Base-by-base conservation (phyloP, 2,329 filamentous ascomycete genomes). In the Chaetomium globosum region DNA sequence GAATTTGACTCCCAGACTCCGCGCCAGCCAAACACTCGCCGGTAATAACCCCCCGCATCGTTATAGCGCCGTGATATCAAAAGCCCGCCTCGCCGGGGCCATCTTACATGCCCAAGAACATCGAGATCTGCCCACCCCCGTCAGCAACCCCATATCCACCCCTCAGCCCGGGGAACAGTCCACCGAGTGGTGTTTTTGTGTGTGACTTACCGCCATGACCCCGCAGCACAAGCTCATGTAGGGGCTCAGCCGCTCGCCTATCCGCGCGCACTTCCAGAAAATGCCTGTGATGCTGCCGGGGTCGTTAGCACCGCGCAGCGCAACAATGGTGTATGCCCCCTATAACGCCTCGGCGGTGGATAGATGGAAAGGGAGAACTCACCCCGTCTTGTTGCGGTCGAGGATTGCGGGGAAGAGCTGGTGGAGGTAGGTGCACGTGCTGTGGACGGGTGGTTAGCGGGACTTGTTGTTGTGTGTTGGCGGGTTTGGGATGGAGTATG, bases 181-280 rank as follows among this genome's bases (percentile, higher is more conserved):
- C 9, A 7, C 3, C 31, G 31, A 8, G 31, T 7, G 31, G 31
- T 7, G 31, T 31, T 7, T 31, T 3, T 31, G 31, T 31, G 9
- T 12, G 9, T 21, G 2, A 16, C 83, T 67, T 77, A 97, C 95
- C 70, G 95, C 95, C 93, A 99, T 98, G 73, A 92, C 79, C 36
- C 97, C 83, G 77, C 94, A 98, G 77, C 92, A 96, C 76, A 98
- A 82, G 80, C 92, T 96, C 73, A 99, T 92, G 77, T 98, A 98
- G 51, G 95, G 95, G 76, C 93, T 97, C 71, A 99, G 77, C 69
- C 95, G 82, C 81, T 99, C 95, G 46, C 95, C 95, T 75, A 99
- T 88, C 69, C 95, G 85, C 30, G 95, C 95, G 69, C 88, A 93
- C 80, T 98, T 97, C 95, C 95, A 99, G 76, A 98, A 96, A 68